phyloP scores from a whole-genome alignment of 257 asterid genomes.

The Primulina eburnea region DNA sequence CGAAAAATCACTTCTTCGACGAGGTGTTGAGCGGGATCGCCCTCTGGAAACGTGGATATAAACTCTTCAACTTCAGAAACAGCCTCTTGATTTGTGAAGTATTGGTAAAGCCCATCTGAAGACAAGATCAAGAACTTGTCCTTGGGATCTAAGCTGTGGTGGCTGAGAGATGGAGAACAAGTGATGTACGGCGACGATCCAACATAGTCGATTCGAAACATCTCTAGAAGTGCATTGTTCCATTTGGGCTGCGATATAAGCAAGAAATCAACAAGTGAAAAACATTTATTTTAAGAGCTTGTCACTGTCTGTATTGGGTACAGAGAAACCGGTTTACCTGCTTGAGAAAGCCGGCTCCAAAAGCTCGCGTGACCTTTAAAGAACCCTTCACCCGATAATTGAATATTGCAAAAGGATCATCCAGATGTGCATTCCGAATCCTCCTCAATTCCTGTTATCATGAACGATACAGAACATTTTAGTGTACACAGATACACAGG shows the following conservation, averaged over 20 bases:
- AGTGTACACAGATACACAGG: slow-evolving; percentile 15
- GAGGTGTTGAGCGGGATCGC: slow-evolving; percentile 97
- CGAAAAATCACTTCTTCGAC: slow-evolving; percentile 92
- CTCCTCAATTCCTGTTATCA: slow-evolving; percentile 66
- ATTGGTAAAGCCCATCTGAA: slow-evolving; percentile 94
- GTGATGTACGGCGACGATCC: slow-evolving; percentile 79
- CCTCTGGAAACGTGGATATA: slow-evolving; percentile 82
- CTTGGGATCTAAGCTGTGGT: slow-evolving; percentile 61
- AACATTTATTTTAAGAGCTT: neutral
- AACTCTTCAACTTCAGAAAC: slow-evolving; percentile 79
- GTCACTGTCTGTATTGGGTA: neutral
- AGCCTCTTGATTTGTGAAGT: slow-evolving; percentile 90
- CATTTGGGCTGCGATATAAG: slow-evolving; percentile 69
- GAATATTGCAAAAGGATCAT: slow-evolving; percentile 62
- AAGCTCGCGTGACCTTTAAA: slow-evolving; percentile 89
- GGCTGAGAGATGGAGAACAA: slow-evolving; percentile 71
- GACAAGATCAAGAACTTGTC: slow-evolving; percentile 91
- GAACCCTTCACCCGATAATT: slow-evolving; percentile 91
- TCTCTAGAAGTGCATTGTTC: slow-evolving; percentile 86
- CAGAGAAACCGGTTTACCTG: slow-evolving; percentile 41
- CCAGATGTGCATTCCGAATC: slow-evolving; percentile 66
- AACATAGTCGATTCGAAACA: slow-evolving; percentile 77
- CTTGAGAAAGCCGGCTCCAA: slow-evolving; percentile 93
- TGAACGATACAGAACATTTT: neutral
- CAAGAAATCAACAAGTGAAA: slow-evolving; percentile 7